Evolutionary conservation across 345 rosid genomes (phyloP), one percentile per base, ranked within the genome.

Genomic region (Laguncularia racemosa): DNA sequence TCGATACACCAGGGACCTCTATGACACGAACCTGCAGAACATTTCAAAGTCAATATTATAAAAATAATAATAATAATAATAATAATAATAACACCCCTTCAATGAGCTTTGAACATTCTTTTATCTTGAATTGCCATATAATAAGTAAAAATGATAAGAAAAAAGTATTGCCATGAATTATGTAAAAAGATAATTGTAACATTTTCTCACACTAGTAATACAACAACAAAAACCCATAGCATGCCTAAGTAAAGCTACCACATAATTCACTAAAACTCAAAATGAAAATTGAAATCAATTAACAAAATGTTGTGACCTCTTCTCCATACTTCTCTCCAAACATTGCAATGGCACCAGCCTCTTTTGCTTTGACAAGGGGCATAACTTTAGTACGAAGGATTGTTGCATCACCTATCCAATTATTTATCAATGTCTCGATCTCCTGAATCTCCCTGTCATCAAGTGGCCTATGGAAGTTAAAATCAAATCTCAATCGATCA

Each of bases 251-350:
- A 19, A 57, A 16, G 20, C 11, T 16, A 13, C 20, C 15, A 15
- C 48, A 60, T 23, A 23, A 6, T 33, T 51, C 23, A 28, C 14
- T 20, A 12, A 51, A 57, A 45, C 26, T 48, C 46, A 18, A 44
- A 28, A 51, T 38, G 52, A 60, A 40, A 53, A 54, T 13, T 21
- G 26, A 49, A 46, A 58, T 16, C 40, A 33, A 6, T 33, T 33
- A 47, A 58, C 52, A 67, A 11, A 52, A 61, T 69, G 28, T 46
- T n/a, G 48, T 52, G 58, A 84, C 98, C 95, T 89, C 78, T 60
- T 88, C 96, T 23, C 87, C 95, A 57, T 92, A 92, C 66, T 92
- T 92, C 77, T 89, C 96, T 48, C 98, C 98, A 69, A 89, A 92
- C 96, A 92, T 92, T 58, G 98, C 98, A 69, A 86, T 86, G 59